These are phyloP conservation scores for Rugonectria rugulosa DNA, from an alignment of 2,329 filamentous ascomycete species.

Conservation along the genomic window DNA sequence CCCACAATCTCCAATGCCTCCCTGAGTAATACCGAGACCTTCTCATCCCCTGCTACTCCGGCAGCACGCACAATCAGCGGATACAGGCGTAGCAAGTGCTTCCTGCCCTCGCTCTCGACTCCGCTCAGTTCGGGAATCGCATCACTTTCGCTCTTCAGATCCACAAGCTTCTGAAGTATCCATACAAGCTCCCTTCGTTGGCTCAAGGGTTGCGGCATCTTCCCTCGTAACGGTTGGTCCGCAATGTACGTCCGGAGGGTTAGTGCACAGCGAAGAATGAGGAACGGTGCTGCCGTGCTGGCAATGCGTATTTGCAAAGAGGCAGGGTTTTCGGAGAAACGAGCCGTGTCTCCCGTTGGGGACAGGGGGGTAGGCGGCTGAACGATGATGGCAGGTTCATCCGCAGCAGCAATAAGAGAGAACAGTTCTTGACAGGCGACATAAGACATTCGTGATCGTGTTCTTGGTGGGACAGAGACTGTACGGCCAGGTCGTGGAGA, in stretches of 20 bases:
- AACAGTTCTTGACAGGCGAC: constrained; percentile 83
- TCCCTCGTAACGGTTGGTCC: constrained; percentile 87
- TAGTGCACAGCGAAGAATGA: constrained; percentile 82
- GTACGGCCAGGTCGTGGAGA: constrained; percentile 75
- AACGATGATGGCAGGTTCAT: constrained; percentile 44
- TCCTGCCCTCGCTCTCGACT: constrained; percentile 66
- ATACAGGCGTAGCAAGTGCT: constrained; percentile 83
- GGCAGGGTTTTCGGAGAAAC: constrained; percentile 32
- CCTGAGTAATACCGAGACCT: constrained; percentile 64
- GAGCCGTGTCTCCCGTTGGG: constrained; percentile 39
- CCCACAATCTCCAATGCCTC: constrained; percentile 70
- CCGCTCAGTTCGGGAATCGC: constrained; percentile 67
- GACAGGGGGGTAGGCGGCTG: constrained; percentile 56
- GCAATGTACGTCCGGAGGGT: constrained; percentile 86
- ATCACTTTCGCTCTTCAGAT: constrained; percentile 72
- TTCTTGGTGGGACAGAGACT: constrained; percentile 68
- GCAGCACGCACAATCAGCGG: constrained; percentile 75
- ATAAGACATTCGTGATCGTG: constrained; percentile 77
- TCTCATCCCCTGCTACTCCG: constrained; percentile 64
- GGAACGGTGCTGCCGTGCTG: constrained; percentile 77
- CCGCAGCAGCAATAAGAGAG: constrained; percentile 63
- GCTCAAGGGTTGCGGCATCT: constrained; percentile 85
- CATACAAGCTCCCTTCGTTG: constrained; percentile 82
- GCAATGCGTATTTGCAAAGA: constrained; percentile 68
- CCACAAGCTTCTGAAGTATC: constrained; percentile 71